Evolutionary conservation across 768 basidiomycete species (phyloP).

Genomic region (Xerocomellus chrysenteron): DNA sequence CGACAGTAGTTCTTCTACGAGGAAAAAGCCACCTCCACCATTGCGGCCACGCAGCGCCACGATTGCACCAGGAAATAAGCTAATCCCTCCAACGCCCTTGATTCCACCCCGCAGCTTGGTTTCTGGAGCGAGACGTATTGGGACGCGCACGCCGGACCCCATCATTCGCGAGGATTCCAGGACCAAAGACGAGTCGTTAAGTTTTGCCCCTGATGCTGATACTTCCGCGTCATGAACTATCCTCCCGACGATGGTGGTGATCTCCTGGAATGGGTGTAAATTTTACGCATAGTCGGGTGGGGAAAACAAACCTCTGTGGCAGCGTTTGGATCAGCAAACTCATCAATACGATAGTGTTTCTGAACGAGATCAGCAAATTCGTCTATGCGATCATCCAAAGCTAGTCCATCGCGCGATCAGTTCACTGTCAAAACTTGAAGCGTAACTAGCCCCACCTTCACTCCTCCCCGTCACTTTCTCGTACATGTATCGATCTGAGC

Average conservation of each 20-base stretch:
- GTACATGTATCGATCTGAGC: conserved; percentile 87
- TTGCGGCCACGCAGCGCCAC: conserved; percentile 86
- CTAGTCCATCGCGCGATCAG: conserved; percentile 37
- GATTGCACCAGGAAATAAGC: conserved; percentile 87
- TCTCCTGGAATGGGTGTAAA: conserved; percentile 43
- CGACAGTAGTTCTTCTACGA: conserved; percentile 75
- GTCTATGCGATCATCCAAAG: conserved; percentile 84
- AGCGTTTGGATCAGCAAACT: conserved; percentile 75
- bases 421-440: no score
- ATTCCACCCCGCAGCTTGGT: conserved; percentile 65
- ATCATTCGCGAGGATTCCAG: conserved; percentile 85
- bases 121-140: conserved; percentile 66
- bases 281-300: neutral
- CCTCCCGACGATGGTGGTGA: conserved; percentile 69
- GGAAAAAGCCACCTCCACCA: conserved; percentile 86
- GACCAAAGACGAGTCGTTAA: conserved; percentile 69
- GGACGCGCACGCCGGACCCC: conserved; percentile 61
- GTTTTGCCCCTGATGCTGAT: conserved; percentile 54
- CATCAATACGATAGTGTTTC: conserved; percentile 64
- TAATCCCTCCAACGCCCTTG: conserved; percentile 61
- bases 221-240: conserved; percentile 69
- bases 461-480: conserved; percentile 85
- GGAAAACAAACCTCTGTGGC: conserved; percentile 46
- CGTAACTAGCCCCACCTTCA: conserved; percentile 63
- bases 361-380: conserved; percentile 75